Evolutionary conservation across 352 stramenopile species (phyloP).

Genomic region (Phytopythium boreale): DNA sequence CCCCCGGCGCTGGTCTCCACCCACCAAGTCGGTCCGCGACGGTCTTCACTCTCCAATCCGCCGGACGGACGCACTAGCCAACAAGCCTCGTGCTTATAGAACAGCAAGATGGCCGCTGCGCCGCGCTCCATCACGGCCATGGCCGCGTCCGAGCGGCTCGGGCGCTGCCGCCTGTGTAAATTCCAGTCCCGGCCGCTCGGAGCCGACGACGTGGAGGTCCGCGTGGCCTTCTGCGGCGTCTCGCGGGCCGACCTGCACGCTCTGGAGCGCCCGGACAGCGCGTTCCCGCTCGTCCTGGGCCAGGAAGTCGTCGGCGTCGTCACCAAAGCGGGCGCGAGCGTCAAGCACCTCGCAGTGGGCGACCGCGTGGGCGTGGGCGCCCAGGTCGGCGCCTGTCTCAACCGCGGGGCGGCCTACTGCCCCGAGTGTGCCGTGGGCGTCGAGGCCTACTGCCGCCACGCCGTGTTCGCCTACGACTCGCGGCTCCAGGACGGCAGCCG

Average conservation of each 20-base stretch:
- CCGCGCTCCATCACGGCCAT: conserved; percentile 30
- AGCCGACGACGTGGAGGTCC: conserved; percentile 51
- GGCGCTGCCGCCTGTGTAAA: conserved; percentile 26
- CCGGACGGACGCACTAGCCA: too few relatives aligned
- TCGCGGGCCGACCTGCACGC: conserved; percentile 30
- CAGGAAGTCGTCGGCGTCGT: conserved; percentile 15
- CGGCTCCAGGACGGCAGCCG: conserved; percentile 32
- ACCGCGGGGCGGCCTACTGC: conserved; percentile 51
- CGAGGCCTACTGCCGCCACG: conserved; percentile 55
- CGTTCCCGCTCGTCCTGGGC: conserved; percentile 33
- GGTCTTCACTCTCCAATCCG: too few relatives aligned
- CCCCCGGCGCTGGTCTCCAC: neutral
- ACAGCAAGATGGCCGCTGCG: too few relatives aligned
- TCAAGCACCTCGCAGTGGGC: conserved; percentile 32
- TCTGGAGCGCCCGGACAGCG: conserved; percentile 20
- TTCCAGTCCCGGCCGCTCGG: conserved; percentile 33
- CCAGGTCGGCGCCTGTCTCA: conserved; percentile 52
- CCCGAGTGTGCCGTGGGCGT: conserved; percentile 41
- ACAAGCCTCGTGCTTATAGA: too few relatives aligned
- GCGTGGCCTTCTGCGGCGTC: conserved; percentile 61
- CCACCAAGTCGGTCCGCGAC: neutral
- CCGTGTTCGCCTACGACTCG: conserved; percentile 44
- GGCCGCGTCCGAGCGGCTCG: conserved; percentile 26
- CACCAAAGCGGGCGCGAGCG: conserved; percentile 25
- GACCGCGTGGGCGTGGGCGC: conserved; percentile 74